phyloP scores from a whole-genome alignment of 768 basidiomycete species.

The Lentinula aciculospora region DNA sequence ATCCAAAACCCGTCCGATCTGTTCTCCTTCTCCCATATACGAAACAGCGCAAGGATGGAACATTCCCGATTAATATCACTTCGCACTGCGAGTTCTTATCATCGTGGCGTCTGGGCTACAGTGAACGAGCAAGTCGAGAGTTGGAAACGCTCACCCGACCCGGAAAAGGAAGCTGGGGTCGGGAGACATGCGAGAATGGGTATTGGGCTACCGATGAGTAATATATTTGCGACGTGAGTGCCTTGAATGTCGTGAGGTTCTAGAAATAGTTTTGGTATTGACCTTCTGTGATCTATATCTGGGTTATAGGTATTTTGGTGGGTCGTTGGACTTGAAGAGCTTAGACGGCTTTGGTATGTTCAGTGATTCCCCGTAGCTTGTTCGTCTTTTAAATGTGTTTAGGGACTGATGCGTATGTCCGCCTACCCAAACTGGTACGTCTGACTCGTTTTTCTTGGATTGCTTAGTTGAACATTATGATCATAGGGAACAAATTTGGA shows the following conservation, averaged over 20 bases:
- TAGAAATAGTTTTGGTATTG: neutral
- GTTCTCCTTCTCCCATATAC: constrained; percentile 85
- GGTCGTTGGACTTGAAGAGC: constrained; percentile 71
- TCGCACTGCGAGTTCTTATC: constrained; percentile 54
- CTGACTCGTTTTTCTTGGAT: neutral
- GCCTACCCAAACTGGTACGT: constrained; percentile 74
- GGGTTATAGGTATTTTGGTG: constrained; percentile 70
- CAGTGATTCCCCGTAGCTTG: neutral
- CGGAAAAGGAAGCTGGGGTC: constrained; percentile 31
- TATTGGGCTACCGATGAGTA: constrained; percentile 84
- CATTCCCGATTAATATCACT: constrained; percentile 63
- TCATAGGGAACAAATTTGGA: constrained; percentile 78
- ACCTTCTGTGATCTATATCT: neutral
- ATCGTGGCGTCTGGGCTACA: constrained; percentile 66
- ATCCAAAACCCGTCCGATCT: constrained; percentile 68
- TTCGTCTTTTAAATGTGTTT: neutral
- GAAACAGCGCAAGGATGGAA: constrained; percentile 68
- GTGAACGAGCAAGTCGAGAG: constrained; percentile 70
- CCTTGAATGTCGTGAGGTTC: neutral
- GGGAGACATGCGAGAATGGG: constrained; percentile 64
- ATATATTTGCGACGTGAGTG: constrained; percentile 75
- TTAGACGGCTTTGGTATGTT: constrained; percentile 78
- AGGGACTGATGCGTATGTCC: constrained; percentile 82
- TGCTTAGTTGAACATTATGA: neutral
- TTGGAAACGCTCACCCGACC: constrained; percentile 29